Conservation (phyloP, 768 basidiomycete genomes). For the Naematelia encephala region DNA sequence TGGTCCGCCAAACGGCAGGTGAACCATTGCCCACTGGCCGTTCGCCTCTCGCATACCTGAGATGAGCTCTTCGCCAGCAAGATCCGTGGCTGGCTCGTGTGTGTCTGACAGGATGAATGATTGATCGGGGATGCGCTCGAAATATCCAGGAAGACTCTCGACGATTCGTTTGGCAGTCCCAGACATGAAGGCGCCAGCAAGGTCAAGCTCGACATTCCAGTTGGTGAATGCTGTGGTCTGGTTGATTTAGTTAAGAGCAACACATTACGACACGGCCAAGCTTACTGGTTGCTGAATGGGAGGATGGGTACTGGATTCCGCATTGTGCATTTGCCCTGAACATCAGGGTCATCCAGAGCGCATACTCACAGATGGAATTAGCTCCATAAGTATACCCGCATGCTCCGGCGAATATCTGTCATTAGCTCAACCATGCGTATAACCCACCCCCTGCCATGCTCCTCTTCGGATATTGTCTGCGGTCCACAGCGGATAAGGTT, state of each 20-base stretch:
- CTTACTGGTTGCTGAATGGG: constrained; percentile 11
- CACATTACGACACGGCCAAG: too few species aligned
- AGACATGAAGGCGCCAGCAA: constrained; percentile 13
- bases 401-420: constrained; percentile 8
- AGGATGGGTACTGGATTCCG: constrained; percentile 15
- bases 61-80: not conserved
- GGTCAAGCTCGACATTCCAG: constrained; percentile 24
- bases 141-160: constrained; percentile 11
- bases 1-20: constrained; percentile 13
- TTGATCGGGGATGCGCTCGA: constrained; percentile 13
- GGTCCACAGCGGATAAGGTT: constrained; percentile 13
- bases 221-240: constrained; percentile 10
- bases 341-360: not conserved
- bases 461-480: constrained; percentile 17
- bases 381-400: constrained; percentile 21
- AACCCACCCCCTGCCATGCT: constrained; percentile 21
- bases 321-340: constrained; percentile 18
- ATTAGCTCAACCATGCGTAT: not conserved
- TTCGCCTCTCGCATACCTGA: not conserved
- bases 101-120: constrained; percentile 13
- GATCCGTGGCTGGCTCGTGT: not conserved
- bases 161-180: constrained; percentile 7
- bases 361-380: constrained; percentile 19
- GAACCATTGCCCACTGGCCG: constrained; percentile 9
- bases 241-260: not conserved